phyloP scores from a whole-genome alignment of 768 basidiomycete species.

The Dioszegia aurantiaca region DNA sequence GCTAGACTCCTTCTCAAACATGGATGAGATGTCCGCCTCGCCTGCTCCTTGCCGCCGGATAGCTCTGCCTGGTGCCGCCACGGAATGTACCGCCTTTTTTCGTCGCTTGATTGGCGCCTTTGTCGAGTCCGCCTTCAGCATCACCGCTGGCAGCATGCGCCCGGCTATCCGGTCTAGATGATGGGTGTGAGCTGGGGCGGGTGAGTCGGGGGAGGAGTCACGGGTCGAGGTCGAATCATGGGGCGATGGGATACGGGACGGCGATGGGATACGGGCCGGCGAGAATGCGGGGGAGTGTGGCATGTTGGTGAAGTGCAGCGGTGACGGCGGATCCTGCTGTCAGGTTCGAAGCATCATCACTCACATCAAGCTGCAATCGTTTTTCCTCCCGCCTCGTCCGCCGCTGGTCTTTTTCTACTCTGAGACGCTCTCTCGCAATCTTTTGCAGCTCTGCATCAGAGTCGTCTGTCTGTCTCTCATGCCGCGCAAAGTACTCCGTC shows the following conservation, averaged over 20 bases:
- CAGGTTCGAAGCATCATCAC: neutral
- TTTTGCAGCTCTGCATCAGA: constrained; percentile 27
- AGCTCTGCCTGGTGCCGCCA: constrained; percentile 55
- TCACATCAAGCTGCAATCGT: constrained; percentile 22
- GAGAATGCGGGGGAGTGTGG: neutral
- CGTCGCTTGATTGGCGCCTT: constrained; percentile 41
- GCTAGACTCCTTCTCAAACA: constrained; percentile 18
- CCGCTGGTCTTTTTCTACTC: constrained; percentile 28
- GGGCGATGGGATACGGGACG: neutral
- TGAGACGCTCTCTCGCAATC: constrained; percentile 28
- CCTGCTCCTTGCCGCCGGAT: constrained; percentile 49
- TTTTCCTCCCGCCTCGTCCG: constrained; percentile 19
- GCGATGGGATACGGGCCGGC: neutral
- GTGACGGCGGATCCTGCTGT: neutral
- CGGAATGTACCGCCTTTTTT: constrained; percentile 23
- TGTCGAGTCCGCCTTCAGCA: constrained; percentile 53
- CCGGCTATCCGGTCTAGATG: constrained; percentile 25
- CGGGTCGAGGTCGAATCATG: too few species aligned
- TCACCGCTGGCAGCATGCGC: constrained; percentile 60
- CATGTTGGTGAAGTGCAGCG: neutral
- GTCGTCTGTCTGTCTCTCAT: constrained; percentile 25
- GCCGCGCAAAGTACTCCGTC: neutral
- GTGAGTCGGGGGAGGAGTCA: too few species aligned
- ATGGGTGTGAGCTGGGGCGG: too few species aligned
- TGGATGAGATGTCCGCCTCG: constrained; percentile 17